Base-by-base conservation (phyloP, 2,329 filamentous ascomycete species). In the Phialocephala sp. region DNA sequence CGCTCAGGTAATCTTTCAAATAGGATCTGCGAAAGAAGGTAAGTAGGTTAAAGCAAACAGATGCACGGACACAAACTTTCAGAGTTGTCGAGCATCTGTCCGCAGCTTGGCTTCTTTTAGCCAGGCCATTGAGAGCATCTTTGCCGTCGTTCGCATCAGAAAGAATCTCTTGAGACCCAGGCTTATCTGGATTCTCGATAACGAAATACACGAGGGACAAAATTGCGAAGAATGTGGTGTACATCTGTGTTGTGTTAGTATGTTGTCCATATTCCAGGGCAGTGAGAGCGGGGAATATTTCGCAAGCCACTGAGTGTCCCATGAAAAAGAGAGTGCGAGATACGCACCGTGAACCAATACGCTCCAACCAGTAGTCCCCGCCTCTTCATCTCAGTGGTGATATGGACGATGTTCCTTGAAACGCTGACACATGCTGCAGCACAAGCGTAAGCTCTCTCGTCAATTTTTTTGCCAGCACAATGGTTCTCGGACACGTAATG, bases 91-190 rank as follows among this genome's bases (percentile, higher is more conserved):
- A 92, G 73, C 96, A 95, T 67, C 92, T 85, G 76, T 97, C 93
- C 2, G 95, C 95, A 41, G 94, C 93, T 83, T 96, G 85, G 75
- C 93, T 97, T 73, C 91, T 90, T 72, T 91, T 89, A 2, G 93
- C 91, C 65, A 98, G 84, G 18, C 88, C 89, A 59, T 89, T 87
- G 66, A 98, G 86, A 68, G 94, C 92, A 69, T 94, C 90, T 74
- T 91, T 91, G 20, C 94, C 95, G 68, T 93, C 91, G 67, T 89
- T 85, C 0, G 94, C 94, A 79, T 98, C 94, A 61, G 89, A 89
- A 66, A 97, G 81, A 24, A 97, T 90, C 68, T 97, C 93, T 60
- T 90, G 85, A 6, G 90, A 89, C 1, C 89, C 91, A 4, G 85
- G 80, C 73, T 91, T 92, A 66, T 91, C 87, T 0, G 91, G 90